Base-by-base conservation (phyloP, 306 rosid genomes). In the Cajanus cajan region DNA sequence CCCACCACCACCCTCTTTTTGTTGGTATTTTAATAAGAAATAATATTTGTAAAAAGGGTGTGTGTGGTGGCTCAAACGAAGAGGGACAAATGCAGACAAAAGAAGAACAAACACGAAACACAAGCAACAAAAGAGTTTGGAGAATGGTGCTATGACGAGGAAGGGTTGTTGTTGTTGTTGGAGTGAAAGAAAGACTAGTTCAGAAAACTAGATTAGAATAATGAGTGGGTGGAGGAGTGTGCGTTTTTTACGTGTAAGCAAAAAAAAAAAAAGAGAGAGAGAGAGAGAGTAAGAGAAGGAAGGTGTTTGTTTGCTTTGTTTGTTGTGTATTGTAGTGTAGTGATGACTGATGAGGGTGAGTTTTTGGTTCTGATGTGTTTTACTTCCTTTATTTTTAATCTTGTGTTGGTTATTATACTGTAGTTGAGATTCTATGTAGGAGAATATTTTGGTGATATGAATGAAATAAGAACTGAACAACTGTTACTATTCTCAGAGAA, bases 61-160 rank as follows among this genome's bases (percentile, higher is more conserved):
- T 44, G 70, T 71, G 25, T 24, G 41, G 28, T 51, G 45, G 76
- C 31, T 81, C 77, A 79, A 79, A 48, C 73, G 64, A 61, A 82
- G 83, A 82, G 84, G 66, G 85, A 86, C 84, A 82, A 85, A 87
- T 86, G 90, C 59, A 78, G 89, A 88, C 86, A 88, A 87, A 83
- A 77, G 79, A 80, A 90, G 89, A 85, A 81, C 65, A 80, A 68
- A 71, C 77, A 84, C 80, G 80, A 83, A 83, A 80, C 85, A 87
- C 80, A 73, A 85, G 19, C 66, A 80, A 59, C 63, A 70, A 71
- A 69, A 40, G 68, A 76, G 77, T 64, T 55, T 40, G 13, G 78
- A 78, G 71, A 79, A 77, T 39, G 68, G 83, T 76, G 75, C 36
- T 71, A 75, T 72, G 80, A 71, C 68, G 48, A 83, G 83, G 77